These are phyloP conservation scores for Rhodotorula paludigena DNA, from an alignment of 768 basidiomycete species.

Conservation along the genomic window DNA sequence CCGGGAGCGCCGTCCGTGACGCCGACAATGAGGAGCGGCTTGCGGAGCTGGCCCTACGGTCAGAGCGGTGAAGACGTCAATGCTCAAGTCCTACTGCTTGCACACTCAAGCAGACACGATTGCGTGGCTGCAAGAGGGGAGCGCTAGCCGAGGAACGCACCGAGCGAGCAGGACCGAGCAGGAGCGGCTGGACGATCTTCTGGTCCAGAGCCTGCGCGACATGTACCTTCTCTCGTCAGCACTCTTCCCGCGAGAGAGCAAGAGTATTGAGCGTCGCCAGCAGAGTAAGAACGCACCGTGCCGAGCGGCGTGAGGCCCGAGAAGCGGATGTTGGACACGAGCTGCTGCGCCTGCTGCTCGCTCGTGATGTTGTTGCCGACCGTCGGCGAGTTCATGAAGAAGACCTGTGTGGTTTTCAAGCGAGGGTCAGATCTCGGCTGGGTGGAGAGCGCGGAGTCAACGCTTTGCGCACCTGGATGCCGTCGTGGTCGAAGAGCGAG, in stretches of 20 bases:
- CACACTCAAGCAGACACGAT: no score
- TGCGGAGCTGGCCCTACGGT: constrained; percentile 44
- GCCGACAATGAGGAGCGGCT: constrained; percentile 49
- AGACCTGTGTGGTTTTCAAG: constrained; percentile 45
- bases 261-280: no score
- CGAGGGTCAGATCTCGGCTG: no score
- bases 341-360: constrained; percentile 45
- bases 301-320: constrained; percentile 36
- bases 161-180: constrained; percentile 48
- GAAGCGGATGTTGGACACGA: constrained; percentile 49
- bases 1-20: constrained; percentile 41
- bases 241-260: not conserved
- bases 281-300: not conserved
- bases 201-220: constrained; percentile 41
- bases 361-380: constrained; percentile 49
- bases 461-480: not conserved
- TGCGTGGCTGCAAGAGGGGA: not conserved
- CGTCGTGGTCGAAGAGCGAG: constrained; percentile 13
- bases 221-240: not conserved
- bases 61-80: not conserved
- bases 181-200: constrained; percentile 50
- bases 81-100: no score
- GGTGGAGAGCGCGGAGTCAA: not conserved
- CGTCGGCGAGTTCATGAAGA: constrained; percentile 38
- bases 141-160: not conserved